phyloP scores from a whole-genome alignment of 164 flowering plant species.

The Stephania yunnanensis region DNA sequence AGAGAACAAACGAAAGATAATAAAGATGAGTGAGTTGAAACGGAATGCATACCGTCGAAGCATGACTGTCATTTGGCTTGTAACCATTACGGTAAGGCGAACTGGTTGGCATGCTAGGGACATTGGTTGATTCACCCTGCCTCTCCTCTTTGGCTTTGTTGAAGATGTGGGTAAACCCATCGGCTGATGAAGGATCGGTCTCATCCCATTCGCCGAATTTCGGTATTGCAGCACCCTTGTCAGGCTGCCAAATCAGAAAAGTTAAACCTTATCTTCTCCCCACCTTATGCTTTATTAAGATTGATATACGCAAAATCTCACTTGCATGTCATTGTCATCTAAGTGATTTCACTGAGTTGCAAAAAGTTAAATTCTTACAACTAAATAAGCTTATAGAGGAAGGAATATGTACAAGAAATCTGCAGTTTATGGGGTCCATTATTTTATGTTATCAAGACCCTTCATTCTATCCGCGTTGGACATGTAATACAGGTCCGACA shows the following conservation, averaged over 20 bases:
- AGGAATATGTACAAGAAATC: too few species aligned
- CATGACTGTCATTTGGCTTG: constrained; percentile 8
- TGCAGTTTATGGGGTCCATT: too few species aligned
- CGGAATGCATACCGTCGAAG: constrained; percentile 23
- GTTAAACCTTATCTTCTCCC: not conserved
- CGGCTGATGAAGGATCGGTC: constrained; percentile 66
- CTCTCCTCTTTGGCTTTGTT: constrained; percentile 69
- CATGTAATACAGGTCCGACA: too few species aligned
- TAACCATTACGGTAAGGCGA: constrained; percentile 12
- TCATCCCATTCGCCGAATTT: constrained; percentile 88
- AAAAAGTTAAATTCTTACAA: too few species aligned
- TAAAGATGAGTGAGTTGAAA: not conserved
- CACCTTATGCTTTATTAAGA: not conserved
- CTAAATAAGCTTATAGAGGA: not conserved
- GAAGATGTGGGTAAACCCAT: constrained; percentile 69
- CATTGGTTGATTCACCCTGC: constrained; percentile 36
- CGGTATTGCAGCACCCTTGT: constrained; percentile 68
- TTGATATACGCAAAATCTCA: not conserved
- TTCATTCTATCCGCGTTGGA: too few species aligned
- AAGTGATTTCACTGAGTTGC: not conserved
- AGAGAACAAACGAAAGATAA: not conserved
- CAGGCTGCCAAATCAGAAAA: constrained; percentile 38
- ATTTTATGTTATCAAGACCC: too few species aligned
- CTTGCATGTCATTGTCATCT: not conserved
- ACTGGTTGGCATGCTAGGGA: constrained; percentile 20